Percentiles rank a stretch among this genome's conserved stretches.
Conservation (phyloP, 2,329 filamentous ascomycete genomes). For the Juglanconis sp. region DNA sequence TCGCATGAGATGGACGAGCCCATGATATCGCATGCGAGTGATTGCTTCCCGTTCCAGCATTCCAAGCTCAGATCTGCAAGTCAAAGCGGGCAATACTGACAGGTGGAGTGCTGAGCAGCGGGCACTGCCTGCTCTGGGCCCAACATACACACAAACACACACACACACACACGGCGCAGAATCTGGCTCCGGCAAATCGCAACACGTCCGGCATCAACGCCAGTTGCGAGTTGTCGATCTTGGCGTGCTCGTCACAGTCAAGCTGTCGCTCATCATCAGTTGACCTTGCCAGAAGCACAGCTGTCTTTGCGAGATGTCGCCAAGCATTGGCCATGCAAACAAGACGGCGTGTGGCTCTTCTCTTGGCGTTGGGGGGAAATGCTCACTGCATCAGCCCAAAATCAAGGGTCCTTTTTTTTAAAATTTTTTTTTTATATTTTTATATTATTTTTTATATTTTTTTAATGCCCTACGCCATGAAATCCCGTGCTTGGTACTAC, state of each 20-base stretch:
- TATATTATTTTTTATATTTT: too few species aligned
- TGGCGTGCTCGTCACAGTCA: neutral
- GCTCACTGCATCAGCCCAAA: too few species aligned
- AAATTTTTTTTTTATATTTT: too few species aligned
- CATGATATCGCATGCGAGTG: too few species aligned
- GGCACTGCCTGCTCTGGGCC: neutral
- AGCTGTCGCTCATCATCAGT: neutral
- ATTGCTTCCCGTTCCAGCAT: too few species aligned
- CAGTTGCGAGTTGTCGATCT: neutral
- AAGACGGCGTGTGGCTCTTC: neutral
- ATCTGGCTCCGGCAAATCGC: neutral
- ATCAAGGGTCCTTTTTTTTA: too few species aligned
- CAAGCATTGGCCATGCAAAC: neutral
- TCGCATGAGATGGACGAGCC: too few species aligned
- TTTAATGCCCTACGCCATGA: neutral
- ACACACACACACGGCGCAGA: too few species aligned
- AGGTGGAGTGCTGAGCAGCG: too few species aligned
- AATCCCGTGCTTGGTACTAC: neutral
- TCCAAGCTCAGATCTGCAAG: too few species aligned
- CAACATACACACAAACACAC: neutral
- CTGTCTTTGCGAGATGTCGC: neutral
- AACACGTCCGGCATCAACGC: neutral
- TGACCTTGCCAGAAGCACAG: neutral
- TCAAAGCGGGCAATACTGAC: too few species aligned
- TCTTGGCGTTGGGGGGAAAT: neutral